Conservation (phyloP, 2,329 filamentous ascomycete species). For the Colletotrichum orbiculare region DNA sequence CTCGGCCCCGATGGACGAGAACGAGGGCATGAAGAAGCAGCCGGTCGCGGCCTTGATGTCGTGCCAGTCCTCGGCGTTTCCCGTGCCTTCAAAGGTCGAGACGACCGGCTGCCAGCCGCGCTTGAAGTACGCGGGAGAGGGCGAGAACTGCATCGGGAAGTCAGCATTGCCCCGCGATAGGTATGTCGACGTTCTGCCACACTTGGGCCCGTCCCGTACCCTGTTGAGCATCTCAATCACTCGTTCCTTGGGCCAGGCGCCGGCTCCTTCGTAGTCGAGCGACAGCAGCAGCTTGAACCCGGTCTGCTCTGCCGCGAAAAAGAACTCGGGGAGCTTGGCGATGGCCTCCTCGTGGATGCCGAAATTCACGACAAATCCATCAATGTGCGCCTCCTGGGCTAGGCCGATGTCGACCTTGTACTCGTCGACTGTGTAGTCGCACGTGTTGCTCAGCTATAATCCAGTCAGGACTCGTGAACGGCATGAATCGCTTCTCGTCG, state of each 20-base stretch:
- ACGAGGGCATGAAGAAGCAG: slow-evolving; percentile 59
- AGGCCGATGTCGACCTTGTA: slow-evolving; percentile 32
- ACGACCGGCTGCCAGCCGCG: slow-evolving; percentile 47
- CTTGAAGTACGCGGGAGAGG: slow-evolving; percentile 36
- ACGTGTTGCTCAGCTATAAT: slow-evolving; percentile 32
- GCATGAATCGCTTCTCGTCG: not conserved
- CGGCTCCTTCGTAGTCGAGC: slow-evolving; percentile 33
- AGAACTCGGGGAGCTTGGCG: slow-evolving; percentile 28
- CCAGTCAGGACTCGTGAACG: not conserved
- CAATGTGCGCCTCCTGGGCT: slow-evolving; percentile 35
- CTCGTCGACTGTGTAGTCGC: slow-evolving; percentile 27
- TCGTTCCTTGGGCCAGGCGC: slow-evolving; percentile 29
- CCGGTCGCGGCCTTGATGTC: slow-evolving; percentile 52
- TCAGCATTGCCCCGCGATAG: not conserved
- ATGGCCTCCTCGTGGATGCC: slow-evolving; percentile 36
- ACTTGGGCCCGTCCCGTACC: not conserved
- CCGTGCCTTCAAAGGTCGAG: slow-evolving; percentile 57
- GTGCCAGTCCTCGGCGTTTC: slow-evolving; percentile 54
- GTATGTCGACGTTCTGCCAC: too few relatives aligned
- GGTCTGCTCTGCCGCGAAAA: slow-evolving; percentile 29
- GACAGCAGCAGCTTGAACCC: slow-evolving; percentile 36
- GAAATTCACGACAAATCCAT: slow-evolving; percentile 35
- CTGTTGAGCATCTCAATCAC: slow-evolving; percentile 31
- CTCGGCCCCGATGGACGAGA: slow-evolving; percentile 50
- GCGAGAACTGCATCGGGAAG: not conserved